Evolutionary conservation across 305 asterid genomes (phyloP), one percentile per base, ranked within the genome.

Genomic region (Ilex paraguariensis): DNA sequence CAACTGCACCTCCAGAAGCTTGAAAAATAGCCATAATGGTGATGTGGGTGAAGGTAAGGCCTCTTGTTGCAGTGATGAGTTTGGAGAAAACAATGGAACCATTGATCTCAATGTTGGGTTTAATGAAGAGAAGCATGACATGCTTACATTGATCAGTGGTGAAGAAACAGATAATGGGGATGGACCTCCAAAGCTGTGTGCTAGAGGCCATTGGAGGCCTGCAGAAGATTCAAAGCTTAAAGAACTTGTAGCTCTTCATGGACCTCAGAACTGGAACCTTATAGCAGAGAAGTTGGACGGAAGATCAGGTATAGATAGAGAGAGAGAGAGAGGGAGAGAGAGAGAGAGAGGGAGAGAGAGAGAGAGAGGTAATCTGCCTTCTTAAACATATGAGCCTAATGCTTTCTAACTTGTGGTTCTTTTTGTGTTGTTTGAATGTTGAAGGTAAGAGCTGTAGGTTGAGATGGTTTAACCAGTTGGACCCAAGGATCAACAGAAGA

Each of bases 141-240:
- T 71, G 76, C 78, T 71, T 69, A 75, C 68, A 2, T 50, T 59
- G 0, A 55, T 28, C 56, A 58, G 59, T 13, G 62, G 66, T 10
- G 79, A 79, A 53, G 82, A 79, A 31, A 57, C 72, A 46, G 74
- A 55, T 9, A 69, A 17, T 57, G 73, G 76, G 30, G 66, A 17
- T 60, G 73, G 76, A 21, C 87, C 81, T 52, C 70, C 90, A 48
- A 87, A 86, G 73, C 78, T 80, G 2, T 88, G 95, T 58, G 80
- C 95, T 15, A 79, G 98, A 66, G 98, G 96, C n/a, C 98, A 91
- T 56, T 91, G 98, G 98, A 81, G 95, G 60, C 95, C 98, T 12
- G 96, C 95, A 0, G 96, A 91, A 60, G 98, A 91, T 70, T 30
- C 91, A 0, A 84, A 80, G 71, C 88, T 91, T 3, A 86, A 84